A percentile compares a stretch with the other conserved stretches of the same genome.
phyloP scores from a whole-genome alignment of 2,329 filamentous ascomycete genomes.

The Thielaviopsis populi region DNA sequence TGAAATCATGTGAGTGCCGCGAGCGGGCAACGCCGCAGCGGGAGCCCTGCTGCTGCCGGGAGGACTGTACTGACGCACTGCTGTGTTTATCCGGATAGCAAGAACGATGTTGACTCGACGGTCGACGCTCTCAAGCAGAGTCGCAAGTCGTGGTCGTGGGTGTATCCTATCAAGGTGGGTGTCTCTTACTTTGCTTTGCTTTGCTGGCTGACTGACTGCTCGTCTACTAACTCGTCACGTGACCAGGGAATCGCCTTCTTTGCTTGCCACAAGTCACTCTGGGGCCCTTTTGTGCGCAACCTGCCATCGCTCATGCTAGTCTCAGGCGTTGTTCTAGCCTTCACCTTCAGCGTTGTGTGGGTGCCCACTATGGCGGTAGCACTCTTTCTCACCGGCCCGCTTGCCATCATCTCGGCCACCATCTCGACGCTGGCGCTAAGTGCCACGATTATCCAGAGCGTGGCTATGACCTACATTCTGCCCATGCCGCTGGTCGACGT shows the following conservation, averaged over 20 bases:
- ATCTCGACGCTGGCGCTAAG: conserved; percentile 52
- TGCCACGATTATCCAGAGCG: conserved; percentile 39
- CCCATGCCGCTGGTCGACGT: conserved; percentile 74
- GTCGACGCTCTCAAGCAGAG: conserved; percentile 7
- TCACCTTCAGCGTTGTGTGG: conserved; percentile 85
- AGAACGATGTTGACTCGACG: conserved; percentile 8
- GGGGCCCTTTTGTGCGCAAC: conserved; percentile 42
- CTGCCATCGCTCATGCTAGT: conserved; percentile 50
- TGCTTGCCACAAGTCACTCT: conserved; percentile 37
- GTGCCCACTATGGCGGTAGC: conserved; percentile 70
- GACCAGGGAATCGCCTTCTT: conserved; percentile 46
- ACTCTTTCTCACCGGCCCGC: conserved; percentile 68
- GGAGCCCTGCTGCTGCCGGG: too few relatives aligned
- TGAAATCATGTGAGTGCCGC: conserved; percentile 10
- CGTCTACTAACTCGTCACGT: not conserved
- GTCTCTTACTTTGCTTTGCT: too few relatives aligned
- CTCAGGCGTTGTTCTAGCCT: conserved; percentile 53
- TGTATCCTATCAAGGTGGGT: conserved; percentile 64
- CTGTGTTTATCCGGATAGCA: not conserved
- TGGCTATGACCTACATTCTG: conserved; percentile 57
- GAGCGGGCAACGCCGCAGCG: not conserved
- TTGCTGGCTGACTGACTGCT: not conserved
- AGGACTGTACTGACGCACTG: not conserved
- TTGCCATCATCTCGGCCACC: conserved; percentile 58
- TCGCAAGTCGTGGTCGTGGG: conserved; percentile 5